phyloP scores from a whole-genome alignment of 2,329 filamentous ascomycete genomes.

The Fusarium floridanum region DNA sequence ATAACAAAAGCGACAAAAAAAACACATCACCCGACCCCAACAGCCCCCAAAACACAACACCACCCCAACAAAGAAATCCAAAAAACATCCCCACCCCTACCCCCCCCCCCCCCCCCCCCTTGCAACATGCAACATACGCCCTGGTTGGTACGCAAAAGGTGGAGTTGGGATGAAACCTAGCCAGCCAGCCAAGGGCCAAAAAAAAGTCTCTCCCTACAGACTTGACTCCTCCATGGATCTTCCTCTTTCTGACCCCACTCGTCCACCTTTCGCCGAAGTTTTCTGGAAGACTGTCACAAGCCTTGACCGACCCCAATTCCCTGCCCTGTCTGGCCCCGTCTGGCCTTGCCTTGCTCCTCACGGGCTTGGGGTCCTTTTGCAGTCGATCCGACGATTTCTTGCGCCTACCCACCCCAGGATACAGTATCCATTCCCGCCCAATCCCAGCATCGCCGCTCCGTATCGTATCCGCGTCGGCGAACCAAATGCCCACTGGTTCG shows the following conservation, averaged over 20 bases:
- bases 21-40: too few relatives aligned
- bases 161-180: constrained; percentile 21
- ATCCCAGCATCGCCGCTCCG: constrained; percentile 14
- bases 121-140: constrained; percentile 3
- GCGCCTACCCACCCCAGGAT: constrained; percentile 3
- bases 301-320: neutral
- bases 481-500: constrained; percentile 23
- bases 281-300: constrained; percentile 42
- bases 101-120: too few relatives aligned
- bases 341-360: constrained; percentile 16
- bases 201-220: neutral
- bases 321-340: constrained; percentile 9
- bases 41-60: too few relatives aligned
- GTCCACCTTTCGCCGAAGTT: constrained; percentile 28
- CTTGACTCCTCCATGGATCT: neutral
- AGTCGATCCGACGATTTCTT: constrained; percentile 9
- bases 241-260: constrained; percentile 4
- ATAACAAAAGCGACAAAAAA: too few relatives aligned
- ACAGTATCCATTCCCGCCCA: neutral
- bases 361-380: constrained; percentile 28
- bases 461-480: constrained; percentile 32
- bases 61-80: too few relatives aligned
- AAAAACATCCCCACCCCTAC: too few relatives aligned
- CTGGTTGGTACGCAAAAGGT: constrained; percentile 1
- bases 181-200: neutral